Conservation (phyloP, 371 early-diverging fungal genomes). For the Mortierella sp. region DNA sequence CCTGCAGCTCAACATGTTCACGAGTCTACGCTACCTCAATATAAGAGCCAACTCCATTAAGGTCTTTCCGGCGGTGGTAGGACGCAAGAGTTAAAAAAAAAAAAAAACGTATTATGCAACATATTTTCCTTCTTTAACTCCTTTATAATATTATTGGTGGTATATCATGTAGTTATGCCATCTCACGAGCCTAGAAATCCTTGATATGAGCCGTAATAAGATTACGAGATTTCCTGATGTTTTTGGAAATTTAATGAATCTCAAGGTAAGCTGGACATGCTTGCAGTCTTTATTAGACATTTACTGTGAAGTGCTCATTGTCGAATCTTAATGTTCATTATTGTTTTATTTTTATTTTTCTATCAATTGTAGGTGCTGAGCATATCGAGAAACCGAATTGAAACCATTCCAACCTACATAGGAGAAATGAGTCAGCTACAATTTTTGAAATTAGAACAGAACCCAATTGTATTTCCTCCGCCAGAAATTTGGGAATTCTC, state of each 20-base stretch:
- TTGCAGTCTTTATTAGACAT: not conserved
- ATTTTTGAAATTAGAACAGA: slow-evolving; percentile 52
- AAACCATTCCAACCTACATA: slow-evolving; percentile 42
- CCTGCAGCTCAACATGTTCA: slow-evolving; percentile 54
- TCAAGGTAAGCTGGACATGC: slow-evolving; percentile 25
- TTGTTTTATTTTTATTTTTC: not conserved
- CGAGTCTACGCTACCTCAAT: slow-evolving; percentile 52
- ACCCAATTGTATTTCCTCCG: slow-evolving; percentile 47
- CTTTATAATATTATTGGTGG: not conserved
- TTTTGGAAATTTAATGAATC: slow-evolving; percentile 50
- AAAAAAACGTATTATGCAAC: no score
- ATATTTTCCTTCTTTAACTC: not conserved
- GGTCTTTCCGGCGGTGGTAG: slow-evolving; percentile 53
- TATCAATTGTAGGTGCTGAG: slow-evolving; percentile 40
- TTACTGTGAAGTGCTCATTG: not conserved
- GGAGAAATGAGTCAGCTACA: slow-evolving; percentile 49
- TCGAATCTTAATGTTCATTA: no score
- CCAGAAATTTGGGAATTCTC: slow-evolving; percentile 29
- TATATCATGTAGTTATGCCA: slow-evolving; percentile 34
- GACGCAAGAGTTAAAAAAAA: not conserved
- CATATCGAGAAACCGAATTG: slow-evolving; percentile 46
- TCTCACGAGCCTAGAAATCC: slow-evolving; percentile 40
- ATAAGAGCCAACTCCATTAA: slow-evolving; percentile 53
- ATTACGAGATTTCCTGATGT: slow-evolving; percentile 44
- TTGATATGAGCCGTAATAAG: slow-evolving; percentile 57